A percentile compares a stretch with the other conserved stretches of the same genome.
Evolutionary conservation across 202 grass and related monocot species (phyloP).

Genomic region (Brachypodium distachyon): DNA sequence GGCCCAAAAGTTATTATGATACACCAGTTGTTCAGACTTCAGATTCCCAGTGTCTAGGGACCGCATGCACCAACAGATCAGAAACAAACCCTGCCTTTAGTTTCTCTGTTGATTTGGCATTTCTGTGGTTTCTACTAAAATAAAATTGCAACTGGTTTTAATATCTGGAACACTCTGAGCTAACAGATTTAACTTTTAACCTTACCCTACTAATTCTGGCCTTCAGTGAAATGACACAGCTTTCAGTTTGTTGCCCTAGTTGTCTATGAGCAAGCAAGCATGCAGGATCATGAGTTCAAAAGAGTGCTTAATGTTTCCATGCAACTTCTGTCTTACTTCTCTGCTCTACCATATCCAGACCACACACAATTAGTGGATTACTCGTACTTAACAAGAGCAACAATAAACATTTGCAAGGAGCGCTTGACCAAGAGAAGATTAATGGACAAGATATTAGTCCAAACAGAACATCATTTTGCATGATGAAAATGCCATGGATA

Average conservation of each 20-base stretch:
- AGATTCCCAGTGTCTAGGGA: conserved; percentile 2
- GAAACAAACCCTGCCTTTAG: background rate
- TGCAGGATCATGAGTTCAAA: background rate
- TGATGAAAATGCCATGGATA: background rate
- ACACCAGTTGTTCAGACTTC: conserved; percentile 15
- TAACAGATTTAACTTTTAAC: background rate
- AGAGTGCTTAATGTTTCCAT: background rate
- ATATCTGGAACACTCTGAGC: background rate
- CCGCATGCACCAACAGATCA: conserved; percentile 1
- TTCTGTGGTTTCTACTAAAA: conserved; percentile 8
- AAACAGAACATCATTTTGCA: background rate
- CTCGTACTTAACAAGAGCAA: conserved; percentile 12
- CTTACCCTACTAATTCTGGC: background rate
- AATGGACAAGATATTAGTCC: background rate
- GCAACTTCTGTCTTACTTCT: background rate
- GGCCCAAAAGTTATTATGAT: conserved; percentile 15
- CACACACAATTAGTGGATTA: background rate
- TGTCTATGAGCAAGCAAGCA: background rate
- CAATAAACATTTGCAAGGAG: background rate
- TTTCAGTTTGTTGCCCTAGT: background rate
- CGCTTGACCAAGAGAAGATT: background rate
- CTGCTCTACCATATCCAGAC: background rate
- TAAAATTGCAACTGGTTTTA: background rate
- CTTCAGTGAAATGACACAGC: background rate
- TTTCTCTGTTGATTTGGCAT: background rate